Evolutionary conservation across 352 stramenopile genomes (phyloP).

Genomic region (Phytopythium oedochilum): DNA sequence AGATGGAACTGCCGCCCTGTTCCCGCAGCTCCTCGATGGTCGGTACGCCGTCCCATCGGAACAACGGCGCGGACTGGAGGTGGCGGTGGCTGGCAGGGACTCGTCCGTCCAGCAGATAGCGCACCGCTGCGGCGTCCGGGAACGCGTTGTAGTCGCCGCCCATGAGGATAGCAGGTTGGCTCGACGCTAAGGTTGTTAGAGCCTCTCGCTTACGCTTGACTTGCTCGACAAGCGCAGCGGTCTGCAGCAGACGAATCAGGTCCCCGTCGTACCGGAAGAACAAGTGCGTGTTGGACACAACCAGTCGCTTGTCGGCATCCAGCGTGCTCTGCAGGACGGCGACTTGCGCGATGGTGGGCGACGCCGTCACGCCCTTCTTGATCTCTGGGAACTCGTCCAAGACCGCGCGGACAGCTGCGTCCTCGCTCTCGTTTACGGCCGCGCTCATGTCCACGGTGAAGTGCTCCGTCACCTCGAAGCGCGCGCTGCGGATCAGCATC

Average conservation of each 20-base stretch:
- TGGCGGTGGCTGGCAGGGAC: conserved; percentile 43
- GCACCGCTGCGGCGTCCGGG: conserved; percentile 33
- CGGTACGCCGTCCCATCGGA: conserved; percentile 33
- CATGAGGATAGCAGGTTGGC: conserved; percentile 33
- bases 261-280: conserved; percentile 72
- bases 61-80: conserved; percentile 44
- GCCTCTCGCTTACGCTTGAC: conserved; percentile 20
- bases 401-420: conserved; percentile 25
- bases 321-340: conserved; percentile 33
- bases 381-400: conserved; percentile 49
- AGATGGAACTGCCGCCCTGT: conserved; percentile 1
- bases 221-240: conserved; percentile 34
- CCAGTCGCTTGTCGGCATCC: conserved; percentile 18
- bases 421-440: conserved; percentile 26
- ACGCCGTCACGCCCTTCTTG: conserved; percentile 33
- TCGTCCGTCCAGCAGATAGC: conserved; percentile 44
- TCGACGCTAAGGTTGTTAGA: background rate
- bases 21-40: conserved; percentile 4
- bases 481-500: conserved; percentile 31
- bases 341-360: conserved; percentile 65
- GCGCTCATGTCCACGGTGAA: conserved; percentile 29
- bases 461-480: conserved; percentile 57
- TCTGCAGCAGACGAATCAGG: conserved; percentile 63
- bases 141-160: conserved; percentile 73
- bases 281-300: conserved; percentile 73